Percentiles rank a stretch among this genome's conserved stretches.
Conservation (phyloP, 208 protist species). For the Leishmania martiniquensis region DNA sequence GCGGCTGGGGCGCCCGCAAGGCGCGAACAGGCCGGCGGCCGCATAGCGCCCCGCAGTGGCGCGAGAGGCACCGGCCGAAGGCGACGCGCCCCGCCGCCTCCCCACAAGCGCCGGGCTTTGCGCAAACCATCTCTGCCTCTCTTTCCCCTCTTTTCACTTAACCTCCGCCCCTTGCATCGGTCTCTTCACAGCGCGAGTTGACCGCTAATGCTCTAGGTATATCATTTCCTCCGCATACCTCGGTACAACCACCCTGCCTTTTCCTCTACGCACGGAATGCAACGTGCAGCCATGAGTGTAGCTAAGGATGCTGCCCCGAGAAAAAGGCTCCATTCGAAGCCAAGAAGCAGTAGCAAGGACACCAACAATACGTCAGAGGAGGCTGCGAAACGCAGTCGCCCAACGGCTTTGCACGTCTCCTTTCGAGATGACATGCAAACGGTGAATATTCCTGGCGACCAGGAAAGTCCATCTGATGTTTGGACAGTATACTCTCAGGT, state of each 20-base stretch:
- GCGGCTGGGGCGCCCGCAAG: too few species aligned
- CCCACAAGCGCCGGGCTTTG: background rate
- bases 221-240: background rate
- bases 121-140: background rate
- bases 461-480: constrained; percentile 44
- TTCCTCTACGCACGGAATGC: background rate
- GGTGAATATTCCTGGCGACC: constrained; percentile 38
- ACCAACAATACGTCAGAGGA: background rate
- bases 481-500: constrained; percentile 63
- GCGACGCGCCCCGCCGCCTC: background rate
- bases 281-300: constrained; percentile 2
- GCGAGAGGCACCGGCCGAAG: background rate
- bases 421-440: constrained; percentile 1
- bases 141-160: too few species aligned
- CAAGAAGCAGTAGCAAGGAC: background rate
- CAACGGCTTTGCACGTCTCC: constrained; percentile 1
- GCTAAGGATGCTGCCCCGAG: background rate
- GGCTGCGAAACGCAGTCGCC: background rate
- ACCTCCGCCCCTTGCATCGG: background rate
- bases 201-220: background rate
- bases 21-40: too few species aligned
- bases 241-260: background rate
- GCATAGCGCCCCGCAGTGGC: too few species aligned
- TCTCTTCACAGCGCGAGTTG: background rate
- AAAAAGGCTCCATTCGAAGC: background rate